Evolutionary conservation across 495 filamentous ascomycete genomes (phyloP).

Genomic region (Tuber magnatum): DNA sequence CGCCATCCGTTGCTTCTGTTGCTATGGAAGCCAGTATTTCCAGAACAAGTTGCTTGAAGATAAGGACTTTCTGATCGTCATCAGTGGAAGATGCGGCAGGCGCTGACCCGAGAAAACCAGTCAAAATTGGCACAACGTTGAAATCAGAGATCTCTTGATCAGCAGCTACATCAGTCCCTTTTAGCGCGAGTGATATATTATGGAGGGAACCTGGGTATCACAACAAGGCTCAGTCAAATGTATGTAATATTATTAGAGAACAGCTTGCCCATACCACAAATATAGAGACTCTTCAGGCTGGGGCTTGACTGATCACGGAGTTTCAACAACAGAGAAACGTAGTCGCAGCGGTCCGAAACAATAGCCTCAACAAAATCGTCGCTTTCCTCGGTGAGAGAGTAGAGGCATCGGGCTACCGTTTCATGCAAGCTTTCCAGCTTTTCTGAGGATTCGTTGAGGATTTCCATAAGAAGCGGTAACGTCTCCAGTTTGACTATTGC

Average conservation of each 20-base stretch:
- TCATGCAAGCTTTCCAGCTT: slow-evolving; percentile 44
- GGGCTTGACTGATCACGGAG: slow-evolving; percentile 20
- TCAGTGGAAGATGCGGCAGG: slow-evolving; percentile 12
- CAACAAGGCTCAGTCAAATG: slow-evolving; percentile 16
- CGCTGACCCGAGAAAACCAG: slow-evolving; percentile 24
- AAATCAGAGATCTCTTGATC: slow-evolving; percentile 34
- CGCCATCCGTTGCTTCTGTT: slow-evolving; percentile 46
- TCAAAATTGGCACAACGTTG: slow-evolving; percentile 29
- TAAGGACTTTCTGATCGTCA: slow-evolving; percentile 32
- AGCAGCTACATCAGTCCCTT: slow-evolving; percentile 6
- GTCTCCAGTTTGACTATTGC: slow-evolving; percentile 48
- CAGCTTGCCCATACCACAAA: slow-evolving; percentile 18
- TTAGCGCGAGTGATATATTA: slow-evolving; percentile 37
- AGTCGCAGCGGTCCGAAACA: slow-evolving; percentile 14
- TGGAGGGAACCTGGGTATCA: slow-evolving; percentile 26
- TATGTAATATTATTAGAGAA: not conserved
- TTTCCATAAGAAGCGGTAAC: slow-evolving; percentile 48
- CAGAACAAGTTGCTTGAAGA: slow-evolving; percentile 47
- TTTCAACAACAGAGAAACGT: slow-evolving; percentile 28
- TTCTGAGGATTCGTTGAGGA: slow-evolving; percentile 42
- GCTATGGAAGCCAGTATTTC: slow-evolving; percentile 56
- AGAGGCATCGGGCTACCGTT: slow-evolving; percentile 45
- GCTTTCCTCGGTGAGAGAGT: slow-evolving; percentile 51
- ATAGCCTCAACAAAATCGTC: slow-evolving; percentile 30
- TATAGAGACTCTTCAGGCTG: slow-evolving; percentile 25